Conservation (phyloP, 495 filamentous ascomycete species). For the Geoglossum glabrum region DNA sequence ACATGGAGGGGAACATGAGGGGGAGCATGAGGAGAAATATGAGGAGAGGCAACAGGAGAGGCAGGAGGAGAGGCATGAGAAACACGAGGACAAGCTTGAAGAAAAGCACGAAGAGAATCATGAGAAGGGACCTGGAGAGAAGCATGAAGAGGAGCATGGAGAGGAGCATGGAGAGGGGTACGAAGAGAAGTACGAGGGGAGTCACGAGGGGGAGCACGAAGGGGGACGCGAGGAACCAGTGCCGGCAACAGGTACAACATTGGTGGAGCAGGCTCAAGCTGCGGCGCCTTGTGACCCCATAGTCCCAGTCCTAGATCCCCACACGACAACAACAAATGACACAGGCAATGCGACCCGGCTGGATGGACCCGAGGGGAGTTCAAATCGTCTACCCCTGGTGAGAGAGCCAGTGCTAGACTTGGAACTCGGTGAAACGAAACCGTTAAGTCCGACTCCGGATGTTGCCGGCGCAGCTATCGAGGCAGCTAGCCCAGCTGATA, state of each 20-base stretch:
- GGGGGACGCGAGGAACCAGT: conserved; percentile 29
- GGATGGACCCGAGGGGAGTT: neutral
- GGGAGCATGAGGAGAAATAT: too few relatives aligned
- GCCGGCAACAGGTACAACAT: conserved; percentile 17
- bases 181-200: too few relatives aligned
- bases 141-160: too few relatives aligned
- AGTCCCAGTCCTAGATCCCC: neutral
- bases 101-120: too few relatives aligned
- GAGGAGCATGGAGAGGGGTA: too few relatives aligned
- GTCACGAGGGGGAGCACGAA: conserved; percentile 28
- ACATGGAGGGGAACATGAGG: too few relatives aligned
- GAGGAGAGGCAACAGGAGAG: too few relatives aligned
- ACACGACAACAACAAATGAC: too few relatives aligned
- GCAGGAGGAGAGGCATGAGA: too few relatives aligned
- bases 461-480: conserved; percentile 8
- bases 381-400: neutral
- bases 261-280: neutral
- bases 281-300: neutral
- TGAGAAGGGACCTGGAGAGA: too few relatives aligned
- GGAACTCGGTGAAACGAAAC: neutral
- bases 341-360: neutral
- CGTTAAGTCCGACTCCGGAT: neutral
- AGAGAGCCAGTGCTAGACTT: neutral
- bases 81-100: too few relatives aligned
- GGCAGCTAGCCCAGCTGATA: conserved; percentile 23